Conservation (phyloP, 192 early-diverging fungal genomes). For the Spizellomyces punctatus region DNA sequence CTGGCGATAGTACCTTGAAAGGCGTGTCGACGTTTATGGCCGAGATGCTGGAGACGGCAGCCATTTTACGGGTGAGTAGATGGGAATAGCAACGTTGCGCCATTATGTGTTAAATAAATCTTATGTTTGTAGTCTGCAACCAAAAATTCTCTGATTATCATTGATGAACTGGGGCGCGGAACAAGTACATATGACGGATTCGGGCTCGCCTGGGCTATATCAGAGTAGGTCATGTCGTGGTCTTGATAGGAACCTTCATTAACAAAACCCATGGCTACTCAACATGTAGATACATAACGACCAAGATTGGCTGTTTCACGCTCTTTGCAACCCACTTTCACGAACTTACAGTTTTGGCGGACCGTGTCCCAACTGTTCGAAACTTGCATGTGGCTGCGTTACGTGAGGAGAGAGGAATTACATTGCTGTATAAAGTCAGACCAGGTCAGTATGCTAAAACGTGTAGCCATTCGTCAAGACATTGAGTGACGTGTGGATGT, state of each 20-base stretch:
- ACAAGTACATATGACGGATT: conserved; percentile 99
- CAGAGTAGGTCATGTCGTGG: conserved; percentile 66
- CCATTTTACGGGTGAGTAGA: conserved; percentile 70
- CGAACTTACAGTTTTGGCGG: conserved; percentile 84
- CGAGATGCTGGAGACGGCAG: conserved; percentile 86
- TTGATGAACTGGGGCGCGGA: conserved; percentile 95
- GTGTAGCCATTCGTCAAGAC: background rate
- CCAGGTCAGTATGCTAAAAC: conserved; percentile 4
- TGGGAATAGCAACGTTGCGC: background rate
- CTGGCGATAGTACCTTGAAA: conserved; percentile 89
- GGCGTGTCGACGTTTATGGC: conserved; percentile 89
- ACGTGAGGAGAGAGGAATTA: conserved; percentile 58
- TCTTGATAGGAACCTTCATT: background rate
- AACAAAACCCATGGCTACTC: background rate
- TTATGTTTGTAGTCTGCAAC: conserved; percentile 70
- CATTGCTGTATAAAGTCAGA: conserved; percentile 86
- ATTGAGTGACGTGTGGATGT: conserved; percentile 10
- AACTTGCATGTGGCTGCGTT: conserved; percentile 89
- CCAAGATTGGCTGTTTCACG: conserved; percentile 69
- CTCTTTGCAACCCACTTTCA: conserved; percentile 99
- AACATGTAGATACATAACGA: conserved; percentile 67
- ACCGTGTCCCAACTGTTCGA: conserved; percentile 70
- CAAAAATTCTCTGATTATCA: conserved; percentile 71
- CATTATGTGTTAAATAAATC: background rate
- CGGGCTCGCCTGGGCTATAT: conserved; percentile 97